A percentile compares a stretch with the other conserved stretches of the same genome.
phyloP scores from a whole-genome alignment of 208 protist species.

The Ichthyophonus hoferi region DNA sequence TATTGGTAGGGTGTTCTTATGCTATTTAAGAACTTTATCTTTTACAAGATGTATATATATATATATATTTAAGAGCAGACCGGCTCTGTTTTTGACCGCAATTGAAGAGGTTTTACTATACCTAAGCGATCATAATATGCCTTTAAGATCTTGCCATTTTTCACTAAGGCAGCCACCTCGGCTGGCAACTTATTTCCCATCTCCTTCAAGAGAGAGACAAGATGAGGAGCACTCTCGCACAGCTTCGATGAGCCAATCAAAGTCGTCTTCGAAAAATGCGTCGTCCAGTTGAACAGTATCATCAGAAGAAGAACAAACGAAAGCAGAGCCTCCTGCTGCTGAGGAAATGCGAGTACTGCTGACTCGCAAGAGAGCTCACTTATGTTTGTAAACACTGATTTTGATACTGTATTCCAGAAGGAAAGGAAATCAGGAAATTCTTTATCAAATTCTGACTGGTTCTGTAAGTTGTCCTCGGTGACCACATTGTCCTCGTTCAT shows the following conservation, averaged over 20 bases:
- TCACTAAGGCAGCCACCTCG: too few species aligned
- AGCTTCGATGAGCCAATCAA: neutral
- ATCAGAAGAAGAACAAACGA: neutral
- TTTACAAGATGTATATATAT: too few species aligned
- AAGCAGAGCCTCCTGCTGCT: neutral
- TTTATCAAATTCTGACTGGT: neutral
- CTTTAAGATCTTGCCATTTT: too few species aligned
- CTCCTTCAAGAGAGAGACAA: too few species aligned
- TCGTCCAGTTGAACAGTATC: neutral
- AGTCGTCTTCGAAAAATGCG: neutral
- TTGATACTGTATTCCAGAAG: neutral
- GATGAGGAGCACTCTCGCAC: neutral
- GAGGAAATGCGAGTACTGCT: slow-evolving; percentile 6
- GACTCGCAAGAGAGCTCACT: neutral
- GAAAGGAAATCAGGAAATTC: neutral
- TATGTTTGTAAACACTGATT: neutral
- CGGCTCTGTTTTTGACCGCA: too few species aligned
- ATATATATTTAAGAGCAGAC: too few species aligned
- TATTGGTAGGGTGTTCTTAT: too few species aligned
- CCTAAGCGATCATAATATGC: too few species aligned
- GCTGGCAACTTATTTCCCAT: too few species aligned
- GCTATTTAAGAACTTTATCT: too few species aligned
- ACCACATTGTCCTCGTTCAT: neutral
- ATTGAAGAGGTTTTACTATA: too few species aligned
- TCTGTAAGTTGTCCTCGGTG: neutral